Evolutionary conservation across 2,329 filamentous ascomycete genomes (phyloP), one percentile per base, ranked within the genome.

Genomic region (Verticillium klebahnii): DNA sequence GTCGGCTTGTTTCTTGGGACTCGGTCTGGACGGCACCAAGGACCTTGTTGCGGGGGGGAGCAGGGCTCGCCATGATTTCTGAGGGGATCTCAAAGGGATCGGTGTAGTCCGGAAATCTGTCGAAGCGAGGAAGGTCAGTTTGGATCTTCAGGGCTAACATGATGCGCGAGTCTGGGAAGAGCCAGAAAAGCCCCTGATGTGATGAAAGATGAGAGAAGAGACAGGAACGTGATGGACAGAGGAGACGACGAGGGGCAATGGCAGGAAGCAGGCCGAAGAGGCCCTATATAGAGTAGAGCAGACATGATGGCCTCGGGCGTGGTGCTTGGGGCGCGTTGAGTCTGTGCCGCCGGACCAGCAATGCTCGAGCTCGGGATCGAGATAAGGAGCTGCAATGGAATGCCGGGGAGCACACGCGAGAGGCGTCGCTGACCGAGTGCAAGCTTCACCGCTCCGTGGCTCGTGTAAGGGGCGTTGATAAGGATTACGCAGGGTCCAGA

Each of bases 1-100:
- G 85, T 61, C 91, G 87, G 70, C 76, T 80, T 40, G 70, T 68
- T n/a, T 77, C 69, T 36, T 72, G 68, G 57, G 80, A 74, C 58
- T 75, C 66, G 58, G 71, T 72, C 70, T 78, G 77, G 61, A 81
- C 64, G 63, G 76, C 73, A 63, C 73, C 74, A 67, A 82, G 63
- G 66, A 74, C 67, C 73, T 80, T 80, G 67, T 77, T 74, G 60
- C 73, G 72, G 63, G 72, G 70, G 59, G 71, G 66, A 56, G 71
- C 69, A 36, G 70, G 67, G 68, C 72, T 67, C 55, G 65, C 63
- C 73, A 76, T 77, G 69, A 63, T 73, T 65, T 70, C 39, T 58
- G 37, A 17, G 52, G 66, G 60, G 34, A 74, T 68, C 64, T 77
- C 72, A 58, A 75, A 67, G 25, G 75, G 74, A 68, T 79, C 78